Base-by-base conservation (phyloP, 805 yeast genomes). In the Suhomyces xylopsoci region DNA sequence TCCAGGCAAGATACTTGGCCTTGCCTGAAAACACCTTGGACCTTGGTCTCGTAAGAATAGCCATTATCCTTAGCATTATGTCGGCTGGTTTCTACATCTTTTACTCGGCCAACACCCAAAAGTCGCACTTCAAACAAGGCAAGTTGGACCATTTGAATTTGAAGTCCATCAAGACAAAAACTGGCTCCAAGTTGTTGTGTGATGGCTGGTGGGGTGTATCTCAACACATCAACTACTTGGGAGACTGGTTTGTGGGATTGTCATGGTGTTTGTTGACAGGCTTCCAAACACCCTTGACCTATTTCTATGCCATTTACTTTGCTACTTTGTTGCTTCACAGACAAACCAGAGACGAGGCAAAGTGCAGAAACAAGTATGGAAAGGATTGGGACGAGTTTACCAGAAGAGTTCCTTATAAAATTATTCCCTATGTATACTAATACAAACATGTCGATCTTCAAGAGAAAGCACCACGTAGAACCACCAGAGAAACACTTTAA, bases 161-260 rank as follows among this genome's bases (percentile, higher is more conserved):
- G 51, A 62, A 64, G 55, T 63, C 69, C 49, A 88, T 94, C 54
- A 73, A 81, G 57, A 87, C 97, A 0, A 74, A 79, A 28, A 82
- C 87, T 14, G 96, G 96, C 1, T 86, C 96, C 24, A 88, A 82
- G 63, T 78, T 94, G 57, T 73, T 94, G 45, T 81, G 84, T 51
- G 94, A 90, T 62, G 97, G 98, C 2, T 94, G 98, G 99, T 94
- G 99, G 99, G 88, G 87, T 2, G 68, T 77, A 17, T 84, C 96
- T 6, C 96, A 96, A 59, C 99, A 94, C 68, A 90, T 90, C 65
- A 94, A 94, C 66, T 94, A 94, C 70, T 80, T 92, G 53, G 99
- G 99, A 43, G 99, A 94, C 73, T 90, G 97, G 92, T 66, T 94
- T 42, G 85, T 91, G 63, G 90, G 97, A 0, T 78, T 88, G 75